phyloP scores from a whole-genome alignment of 768 basidiomycete species.

The Psilocybe cyanescens region DNA sequence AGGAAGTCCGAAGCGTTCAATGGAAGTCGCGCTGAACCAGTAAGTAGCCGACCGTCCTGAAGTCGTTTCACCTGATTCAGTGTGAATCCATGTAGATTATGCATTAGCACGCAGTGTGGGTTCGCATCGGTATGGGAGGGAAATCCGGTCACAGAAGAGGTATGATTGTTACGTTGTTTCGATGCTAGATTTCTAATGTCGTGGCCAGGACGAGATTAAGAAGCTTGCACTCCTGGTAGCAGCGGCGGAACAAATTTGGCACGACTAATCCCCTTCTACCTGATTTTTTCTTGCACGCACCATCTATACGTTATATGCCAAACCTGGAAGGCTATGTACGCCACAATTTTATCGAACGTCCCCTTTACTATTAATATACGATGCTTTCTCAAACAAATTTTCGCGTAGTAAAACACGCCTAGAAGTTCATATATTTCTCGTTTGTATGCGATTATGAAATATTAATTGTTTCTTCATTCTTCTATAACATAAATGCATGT shows the following conservation, averaged over 20 bases:
- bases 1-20: constrained; percentile 47
- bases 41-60: constrained; percentile 24
- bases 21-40: constrained; percentile 56
- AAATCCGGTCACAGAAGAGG: constrained; percentile 56
- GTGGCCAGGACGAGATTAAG: constrained; percentile 47
- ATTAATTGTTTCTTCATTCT: neutral
- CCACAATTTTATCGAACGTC: constrained; percentile 6
- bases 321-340: constrained; percentile 13
- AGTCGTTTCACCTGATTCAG: neutral
- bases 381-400: neutral
- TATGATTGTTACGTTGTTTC: constrained; percentile 14
- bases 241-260: constrained; percentile 52
- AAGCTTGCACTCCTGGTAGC: constrained; percentile 50
- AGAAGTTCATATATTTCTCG: neutral
- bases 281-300: constrained; percentile 1
- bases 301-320: constrained; percentile 8
- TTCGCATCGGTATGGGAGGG: constrained; percentile 64
- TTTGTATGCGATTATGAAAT: neutral
- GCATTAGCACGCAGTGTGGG: constrained; percentile 67
- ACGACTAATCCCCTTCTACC: constrained; percentile 12
- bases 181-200: neutral
- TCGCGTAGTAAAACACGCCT: too few species aligned
- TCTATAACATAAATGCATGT: too few species aligned
- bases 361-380: neutral
- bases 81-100: constrained; percentile 38